A percentile compares a stretch with the other conserved stretches of the same genome.
These are phyloP conservation scores for Prunus fruticosa DNA, from an alignment of 306 rosid genomes.

Conservation along the genomic window DNA sequence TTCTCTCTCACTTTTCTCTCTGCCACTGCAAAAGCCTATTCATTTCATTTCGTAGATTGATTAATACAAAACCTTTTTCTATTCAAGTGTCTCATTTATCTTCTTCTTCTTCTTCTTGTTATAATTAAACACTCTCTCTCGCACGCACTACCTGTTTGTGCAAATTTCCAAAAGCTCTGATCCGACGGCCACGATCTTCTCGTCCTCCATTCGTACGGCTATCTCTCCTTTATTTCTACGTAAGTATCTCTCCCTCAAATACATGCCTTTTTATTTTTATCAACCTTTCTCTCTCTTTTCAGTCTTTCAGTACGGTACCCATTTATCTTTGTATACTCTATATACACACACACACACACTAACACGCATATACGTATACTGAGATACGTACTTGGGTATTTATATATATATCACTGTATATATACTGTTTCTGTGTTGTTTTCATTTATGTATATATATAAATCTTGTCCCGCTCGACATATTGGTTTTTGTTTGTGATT, in stretches of 20 bases:
- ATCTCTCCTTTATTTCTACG: constrained; percentile 59
- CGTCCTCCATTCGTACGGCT: constrained; percentile 64
- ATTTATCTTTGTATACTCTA: background rate
- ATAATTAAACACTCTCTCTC: constrained; percentile 15
- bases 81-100: background rate
- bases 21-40: constrained; percentile 12
- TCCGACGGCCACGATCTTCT: constrained; percentile 78
- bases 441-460: background rate
- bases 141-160: background rate
- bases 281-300: constrained; percentile 18
- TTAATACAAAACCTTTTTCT: background rate
- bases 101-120: constrained; percentile 27
- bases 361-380: background rate
- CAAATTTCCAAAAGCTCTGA: constrained; percentile 34
- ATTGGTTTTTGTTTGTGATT: background rate
- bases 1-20: background rate
- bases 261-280: constrained; percentile 19
- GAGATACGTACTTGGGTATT: background rate
- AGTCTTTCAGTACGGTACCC: constrained; percentile 5
- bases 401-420: background rate
- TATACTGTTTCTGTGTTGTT: background rate
- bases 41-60: background rate
- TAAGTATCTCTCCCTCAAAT: constrained; percentile 33
- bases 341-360: background rate
- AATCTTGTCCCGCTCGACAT: background rate